Evolutionary conservation across 2,329 filamentous ascomycete species (phyloP).

Genomic region (Lasiodiplodia sp.): DNA sequence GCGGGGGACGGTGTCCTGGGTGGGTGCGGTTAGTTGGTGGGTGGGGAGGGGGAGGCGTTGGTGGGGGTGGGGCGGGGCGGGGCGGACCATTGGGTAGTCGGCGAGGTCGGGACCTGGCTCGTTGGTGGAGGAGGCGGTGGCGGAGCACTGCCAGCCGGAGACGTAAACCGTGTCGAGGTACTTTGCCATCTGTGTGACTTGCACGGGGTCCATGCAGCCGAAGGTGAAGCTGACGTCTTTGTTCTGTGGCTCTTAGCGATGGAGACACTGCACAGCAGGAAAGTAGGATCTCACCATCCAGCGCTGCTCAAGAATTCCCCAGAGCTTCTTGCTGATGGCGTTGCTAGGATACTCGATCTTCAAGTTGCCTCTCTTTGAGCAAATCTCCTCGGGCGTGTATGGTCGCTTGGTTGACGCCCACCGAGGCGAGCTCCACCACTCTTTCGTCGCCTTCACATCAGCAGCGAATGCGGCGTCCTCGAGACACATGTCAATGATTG

Average conservation of each 20-base stretch:
- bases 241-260: conserved; percentile 56
- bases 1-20: conserved; percentile 87
- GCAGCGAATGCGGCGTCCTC: not conserved
- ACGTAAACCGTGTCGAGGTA: conserved; percentile 95
- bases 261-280: too few relatives aligned
- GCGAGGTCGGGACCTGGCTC: conserved; percentile 93
- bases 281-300: conserved; percentile 66
- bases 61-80: too few relatives aligned
- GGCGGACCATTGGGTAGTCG: conserved; percentile 72
- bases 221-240: conserved; percentile 87
- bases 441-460: conserved; percentile 82
- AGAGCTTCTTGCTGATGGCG: conserved; percentile 85
- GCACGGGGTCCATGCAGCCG: conserved; percentile 92
- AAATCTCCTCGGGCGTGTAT: conserved; percentile 91
- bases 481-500: not conserved
- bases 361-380: conserved; percentile 84
- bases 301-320: conserved; percentile 79
- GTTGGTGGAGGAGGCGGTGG: conserved; percentile 85
- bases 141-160: conserved; percentile 93
- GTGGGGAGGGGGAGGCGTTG: too few relatives aligned
- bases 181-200: conserved; percentile 96
- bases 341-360: conserved; percentile 88
- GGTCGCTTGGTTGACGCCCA: conserved; percentile 88
- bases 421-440: conserved; percentile 86
- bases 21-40: too few relatives aligned